phyloP scores from a whole-genome alignment of 2,329 filamentous ascomycete genomes.

The Colletotrichum lentis region DNA sequence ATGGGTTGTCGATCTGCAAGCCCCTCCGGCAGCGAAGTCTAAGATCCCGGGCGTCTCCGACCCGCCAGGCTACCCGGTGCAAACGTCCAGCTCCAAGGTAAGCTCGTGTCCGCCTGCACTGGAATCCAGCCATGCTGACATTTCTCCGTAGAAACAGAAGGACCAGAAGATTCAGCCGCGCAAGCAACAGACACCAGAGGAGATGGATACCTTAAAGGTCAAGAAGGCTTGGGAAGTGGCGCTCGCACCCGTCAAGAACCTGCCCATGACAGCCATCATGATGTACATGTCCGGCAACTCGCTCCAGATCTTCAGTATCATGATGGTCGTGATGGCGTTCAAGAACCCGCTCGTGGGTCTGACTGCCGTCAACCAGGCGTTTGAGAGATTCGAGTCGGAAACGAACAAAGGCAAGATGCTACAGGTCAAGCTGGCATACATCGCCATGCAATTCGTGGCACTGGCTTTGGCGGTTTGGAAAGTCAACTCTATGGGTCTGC shows the following conservation, averaged over 20 bases:
- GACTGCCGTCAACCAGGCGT: slow-evolving; percentile 83
- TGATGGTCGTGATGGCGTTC: slow-evolving; percentile 99
- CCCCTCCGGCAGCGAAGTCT: slow-evolving; percentile 70
- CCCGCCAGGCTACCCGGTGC: slow-evolving; percentile 81
- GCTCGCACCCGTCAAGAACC: slow-evolving; percentile 87
- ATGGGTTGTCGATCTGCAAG: slow-evolving; percentile 86
- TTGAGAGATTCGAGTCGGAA: slow-evolving; percentile 88
- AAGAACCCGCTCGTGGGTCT: slow-evolving; percentile 92
- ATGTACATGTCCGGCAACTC: slow-evolving; percentile 99
- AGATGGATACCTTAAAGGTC: slow-evolving; percentile 94
- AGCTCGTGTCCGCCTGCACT: not conserved
- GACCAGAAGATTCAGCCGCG: slow-evolving; percentile 61
- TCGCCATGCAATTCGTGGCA: slow-evolving; percentile 85
- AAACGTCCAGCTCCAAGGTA: slow-evolving; percentile 66
- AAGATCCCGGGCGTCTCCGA: slow-evolving; percentile 78
- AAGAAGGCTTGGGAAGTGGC: slow-evolving; percentile 99
- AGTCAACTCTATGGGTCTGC: slow-evolving; percentile 91
- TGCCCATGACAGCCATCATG: slow-evolving; percentile 99
- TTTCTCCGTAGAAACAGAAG: slow-evolving; percentile 57
- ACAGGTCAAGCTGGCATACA: slow-evolving; percentile 85
- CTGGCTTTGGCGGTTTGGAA: slow-evolving; percentile 93
- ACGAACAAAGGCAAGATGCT: slow-evolving; percentile 77
- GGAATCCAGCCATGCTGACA: not conserved
- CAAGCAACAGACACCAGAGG: slow-evolving; percentile 76
- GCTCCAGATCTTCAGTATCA: slow-evolving; percentile 98